A percentile compares a stretch with the other conserved stretches of the same genome.
Evolutionary conservation across 2,329 filamentous ascomycete species (phyloP).

Genomic region (Alternaria panax): DNA sequence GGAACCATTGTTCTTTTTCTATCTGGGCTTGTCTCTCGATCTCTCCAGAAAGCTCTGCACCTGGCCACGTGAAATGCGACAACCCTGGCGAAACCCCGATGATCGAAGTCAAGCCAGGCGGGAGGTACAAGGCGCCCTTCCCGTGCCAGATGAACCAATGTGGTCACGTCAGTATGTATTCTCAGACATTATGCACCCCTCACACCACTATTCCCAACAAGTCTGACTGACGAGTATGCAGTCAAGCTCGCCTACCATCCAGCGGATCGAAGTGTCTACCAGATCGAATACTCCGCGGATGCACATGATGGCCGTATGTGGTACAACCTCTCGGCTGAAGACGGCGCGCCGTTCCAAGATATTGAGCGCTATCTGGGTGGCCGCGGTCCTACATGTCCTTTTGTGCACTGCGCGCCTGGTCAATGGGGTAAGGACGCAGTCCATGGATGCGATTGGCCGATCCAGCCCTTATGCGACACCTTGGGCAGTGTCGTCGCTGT

Average conservation of each 20-base stretch:
- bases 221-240: background rate
- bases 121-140: background rate
- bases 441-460: slow-evolving; percentile 8
- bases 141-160: background rate
- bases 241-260: slow-evolving; percentile 8
- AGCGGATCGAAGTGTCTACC: slow-evolving; percentile 1
- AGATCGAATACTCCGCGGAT: slow-evolving; percentile 9
- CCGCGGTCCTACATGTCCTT: background rate
- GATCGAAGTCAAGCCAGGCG: background rate
- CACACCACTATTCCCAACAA: background rate
- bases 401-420: slow-evolving; percentile 2
- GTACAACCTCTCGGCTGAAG: slow-evolving; percentile 9
- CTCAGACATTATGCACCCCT: background rate
- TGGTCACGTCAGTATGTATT: slow-evolving; percentile 1
- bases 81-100: background rate
- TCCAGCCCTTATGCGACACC: background rate
- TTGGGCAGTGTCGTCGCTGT: slow-evolving; percentile 2
- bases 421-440: slow-evolving; percentile 4
- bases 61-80: background rate
- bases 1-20: background rate
- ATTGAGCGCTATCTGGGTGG: slow-evolving; percentile 4
- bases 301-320: background rate
- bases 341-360: slow-evolving; percentile 5
- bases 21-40: background rate
- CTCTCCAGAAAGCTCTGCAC: background rate